Evolutionary conservation across 148 eudicot species (phyloP).

Genomic region (Salicornia ramosissima): DNA sequence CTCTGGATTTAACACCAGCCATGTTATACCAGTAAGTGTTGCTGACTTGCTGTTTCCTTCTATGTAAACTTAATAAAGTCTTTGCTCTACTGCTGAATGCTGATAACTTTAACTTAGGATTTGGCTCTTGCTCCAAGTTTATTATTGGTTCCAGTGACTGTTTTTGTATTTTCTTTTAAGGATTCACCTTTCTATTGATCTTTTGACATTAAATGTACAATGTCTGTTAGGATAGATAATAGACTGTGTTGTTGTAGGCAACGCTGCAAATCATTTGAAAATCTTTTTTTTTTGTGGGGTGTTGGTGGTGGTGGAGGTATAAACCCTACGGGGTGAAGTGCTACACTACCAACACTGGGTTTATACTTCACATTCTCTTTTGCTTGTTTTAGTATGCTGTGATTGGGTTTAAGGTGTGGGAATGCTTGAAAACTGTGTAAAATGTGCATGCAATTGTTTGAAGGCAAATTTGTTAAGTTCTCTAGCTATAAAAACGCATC

Average conservation of each 20-base stretch:
- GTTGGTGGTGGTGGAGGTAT: neutral
- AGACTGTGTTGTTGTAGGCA: no score
- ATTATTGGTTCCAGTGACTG: slow-evolving; percentile 5
- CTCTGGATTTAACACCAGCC: slow-evolving; percentile 91
- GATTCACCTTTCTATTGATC: no score
- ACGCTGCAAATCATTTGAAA: no score
- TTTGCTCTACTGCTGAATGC: neutral
- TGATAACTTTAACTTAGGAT: neutral
- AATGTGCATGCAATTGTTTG: neutral
- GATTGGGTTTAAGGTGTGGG: neutral
- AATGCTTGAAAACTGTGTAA: neutral
- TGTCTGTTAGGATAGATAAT: neutral
- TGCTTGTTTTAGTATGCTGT: neutral
- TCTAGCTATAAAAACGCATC: slow-evolving; percentile 5
- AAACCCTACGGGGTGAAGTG: neutral
- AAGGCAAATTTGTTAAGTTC: slow-evolving; percentile 1
- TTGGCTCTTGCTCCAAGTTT: neutral
- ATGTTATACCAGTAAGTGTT: slow-evolving; percentile 79
- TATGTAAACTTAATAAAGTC: neutral
- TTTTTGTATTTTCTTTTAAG: no score
- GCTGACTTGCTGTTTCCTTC: neutral
- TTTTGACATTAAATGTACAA: neutral
- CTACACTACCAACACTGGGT: neutral
- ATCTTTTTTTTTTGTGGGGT: neutral
- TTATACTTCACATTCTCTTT: neutral